A percentile compares a stretch with the other conserved stretches of the same genome.
These are phyloP conservation scores for Tricholoma terreum DNA, from an alignment of 768 basidiomycete genomes.

Conservation along the genomic window DNA sequence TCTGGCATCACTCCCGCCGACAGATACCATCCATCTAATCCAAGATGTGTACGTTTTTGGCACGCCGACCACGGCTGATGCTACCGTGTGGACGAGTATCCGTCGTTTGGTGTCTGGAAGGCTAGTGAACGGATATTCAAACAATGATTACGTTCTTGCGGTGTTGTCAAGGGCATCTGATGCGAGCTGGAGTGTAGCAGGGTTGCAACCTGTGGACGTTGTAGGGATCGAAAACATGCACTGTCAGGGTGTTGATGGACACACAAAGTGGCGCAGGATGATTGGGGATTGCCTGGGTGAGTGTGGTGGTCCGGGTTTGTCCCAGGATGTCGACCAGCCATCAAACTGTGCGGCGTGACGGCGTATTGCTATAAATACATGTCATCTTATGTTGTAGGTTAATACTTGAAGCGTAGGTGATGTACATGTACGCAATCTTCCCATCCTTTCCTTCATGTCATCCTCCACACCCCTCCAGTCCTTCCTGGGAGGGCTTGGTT, in stretches of 20 bases:
- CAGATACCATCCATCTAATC: constrained; percentile 43
- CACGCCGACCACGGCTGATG: constrained; percentile 41
- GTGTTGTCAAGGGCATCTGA: constrained; percentile 47
- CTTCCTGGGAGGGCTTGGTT: constrained; percentile 51
- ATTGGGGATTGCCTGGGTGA: constrained; percentile 43
- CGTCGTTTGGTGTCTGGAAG: constrained; percentile 50
- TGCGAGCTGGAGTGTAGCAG: constrained; percentile 49
- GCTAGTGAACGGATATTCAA: constrained; percentile 52
- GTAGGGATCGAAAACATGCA: constrained; percentile 52
- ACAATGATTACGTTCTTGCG: constrained; percentile 52
- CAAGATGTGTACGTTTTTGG: constrained; percentile 58
- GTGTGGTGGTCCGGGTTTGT: constrained; percentile 37
- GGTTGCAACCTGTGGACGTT: constrained; percentile 44
- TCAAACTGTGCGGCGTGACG: too few species aligned
- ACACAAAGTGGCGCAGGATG: constrained; percentile 48
- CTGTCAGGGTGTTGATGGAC: constrained; percentile 46
- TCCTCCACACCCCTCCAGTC: constrained; percentile 48
- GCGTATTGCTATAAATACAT: background rate
- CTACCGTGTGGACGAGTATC: constrained; percentile 40
- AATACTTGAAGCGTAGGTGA: too few species aligned
- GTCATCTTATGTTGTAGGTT: background rate
- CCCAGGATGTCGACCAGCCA: too few species aligned
- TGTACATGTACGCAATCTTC: background rate
- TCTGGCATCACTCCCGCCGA: constrained; percentile 42
- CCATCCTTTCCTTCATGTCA: constrained; percentile 26